Conservation (phyloP, 1,284 basidiomycete genomes). For the Ceratobasidium sp. region DNA sequence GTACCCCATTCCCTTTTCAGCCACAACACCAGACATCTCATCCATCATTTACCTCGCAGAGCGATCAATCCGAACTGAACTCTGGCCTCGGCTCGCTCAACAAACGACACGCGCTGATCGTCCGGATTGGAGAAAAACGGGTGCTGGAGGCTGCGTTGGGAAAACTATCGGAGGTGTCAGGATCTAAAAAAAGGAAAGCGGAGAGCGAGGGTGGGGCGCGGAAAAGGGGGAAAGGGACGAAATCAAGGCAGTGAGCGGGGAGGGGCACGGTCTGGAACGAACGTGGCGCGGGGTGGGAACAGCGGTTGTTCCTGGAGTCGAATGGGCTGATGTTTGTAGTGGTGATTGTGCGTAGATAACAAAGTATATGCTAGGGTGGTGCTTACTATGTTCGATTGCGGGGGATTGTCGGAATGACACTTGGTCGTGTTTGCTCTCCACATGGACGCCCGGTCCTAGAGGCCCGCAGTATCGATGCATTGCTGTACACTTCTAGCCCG, state of each 20-base stretch:
- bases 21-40: not conserved
- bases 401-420: slow-evolving; percentile 5
- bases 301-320: not conserved
- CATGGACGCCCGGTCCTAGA: not conserved
- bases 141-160: slow-evolving; percentile 64
- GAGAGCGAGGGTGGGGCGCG: slow-evolving; percentile 27
- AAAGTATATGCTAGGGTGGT: not conserved
- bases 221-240: slow-evolving; percentile 18
- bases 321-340: not conserved
- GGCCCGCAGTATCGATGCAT: not conserved
- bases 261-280: not conserved
- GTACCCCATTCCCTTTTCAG: slow-evolving; percentile 54
- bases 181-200: slow-evolving; percentile 39
- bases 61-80: slow-evolving; percentile 66
- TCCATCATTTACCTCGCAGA: slow-evolving; percentile 37
- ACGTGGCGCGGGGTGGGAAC: slow-evolving; percentile 1
- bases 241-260: not conserved
- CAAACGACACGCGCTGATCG: slow-evolving; percentile 72
- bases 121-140: slow-evolving; percentile 83
- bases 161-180: slow-evolving; percentile 9
- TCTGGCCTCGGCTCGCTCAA: slow-evolving; percentile 53
- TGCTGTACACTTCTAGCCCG: not conserved
- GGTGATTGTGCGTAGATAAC: not conserved
- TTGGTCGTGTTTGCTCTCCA: not conserved
- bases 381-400: not conserved